Evolutionary conservation across 2,329 filamentous ascomycete genomes (phyloP).

Genomic region (Aspergillus ustus): DNA sequence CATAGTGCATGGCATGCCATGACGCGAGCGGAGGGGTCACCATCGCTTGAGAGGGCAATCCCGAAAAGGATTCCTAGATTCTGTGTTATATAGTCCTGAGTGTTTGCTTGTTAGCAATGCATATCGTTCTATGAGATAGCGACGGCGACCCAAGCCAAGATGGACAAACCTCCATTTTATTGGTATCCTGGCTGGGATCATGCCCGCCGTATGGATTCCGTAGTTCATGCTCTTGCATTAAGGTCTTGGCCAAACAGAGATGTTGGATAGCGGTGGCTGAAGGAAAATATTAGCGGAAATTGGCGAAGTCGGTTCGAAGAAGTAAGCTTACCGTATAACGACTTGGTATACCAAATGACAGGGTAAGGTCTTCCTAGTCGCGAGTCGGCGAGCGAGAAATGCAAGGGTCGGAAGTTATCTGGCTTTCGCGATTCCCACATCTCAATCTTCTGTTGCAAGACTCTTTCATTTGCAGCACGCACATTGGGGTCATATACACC

Average conservation of each 20-base stretch:
- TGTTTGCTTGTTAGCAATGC: background rate
- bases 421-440: slow-evolving; percentile 35
- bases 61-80: slow-evolving; percentile 39
- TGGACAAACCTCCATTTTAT: slow-evolving; percentile 30
- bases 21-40: slow-evolving; percentile 38
- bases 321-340: slow-evolving; percentile 36
- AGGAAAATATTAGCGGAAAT: background rate
- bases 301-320: background rate
- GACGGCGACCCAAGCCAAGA: no score
- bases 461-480: slow-evolving; percentile 22
- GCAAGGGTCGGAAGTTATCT: slow-evolving; percentile 36
- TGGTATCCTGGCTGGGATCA: slow-evolving; percentile 22
- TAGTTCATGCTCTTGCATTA: slow-evolving; percentile 33
- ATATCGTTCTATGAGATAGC: background rate
- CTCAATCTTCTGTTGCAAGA: slow-evolving; percentile 31
- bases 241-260: slow-evolving; percentile 38
- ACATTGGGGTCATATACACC: slow-evolving; percentile 27
- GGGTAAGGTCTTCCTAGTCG: slow-evolving; percentile 37
- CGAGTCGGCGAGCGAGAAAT: slow-evolving; percentile 34
- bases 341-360: slow-evolving; percentile 38
- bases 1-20: slow-evolving; percentile 41
- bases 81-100: slow-evolving; percentile 31
- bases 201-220: slow-evolving; percentile 16
- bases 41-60: slow-evolving; percentile 38
- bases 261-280: slow-evolving; percentile 39